Evolutionary conservation across 2,329 filamentous ascomycete genomes (phyloP).

Genomic region (Aspergillus glaucus): DNA sequence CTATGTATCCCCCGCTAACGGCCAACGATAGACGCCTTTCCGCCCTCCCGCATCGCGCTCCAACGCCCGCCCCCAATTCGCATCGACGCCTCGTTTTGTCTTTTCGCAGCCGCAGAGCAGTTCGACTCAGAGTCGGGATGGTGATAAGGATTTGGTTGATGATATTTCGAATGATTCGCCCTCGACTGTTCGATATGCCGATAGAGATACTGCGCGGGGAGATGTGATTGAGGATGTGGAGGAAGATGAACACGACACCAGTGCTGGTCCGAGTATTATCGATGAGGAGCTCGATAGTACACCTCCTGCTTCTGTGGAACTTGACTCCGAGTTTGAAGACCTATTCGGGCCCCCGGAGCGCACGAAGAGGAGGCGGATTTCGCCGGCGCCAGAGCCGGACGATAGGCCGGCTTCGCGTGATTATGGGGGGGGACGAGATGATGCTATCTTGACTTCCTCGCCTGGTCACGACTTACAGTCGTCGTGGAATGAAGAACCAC

Average conservation of each 20-base stretch:
- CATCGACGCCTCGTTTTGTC: constrained; percentile 27
- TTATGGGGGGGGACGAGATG: constrained; percentile 5
- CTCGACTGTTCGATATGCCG: not conserved
- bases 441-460: constrained; percentile 16
- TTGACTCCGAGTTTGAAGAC: constrained; percentile 23
- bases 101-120: constrained; percentile 16
- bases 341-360: constrained; percentile 23
- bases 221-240: constrained; percentile 25
- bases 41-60: constrained; percentile 19
- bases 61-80: constrained; percentile 25
- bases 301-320: constrained; percentile 4
- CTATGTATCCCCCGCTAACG: constrained; percentile 1
- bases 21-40: constrained; percentile 18
- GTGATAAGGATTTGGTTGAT: not conserved
- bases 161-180: not conserved
- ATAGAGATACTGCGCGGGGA: constrained; percentile 5
- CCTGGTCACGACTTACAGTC: constrained; percentile 6
- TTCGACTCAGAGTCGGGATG: not conserved
- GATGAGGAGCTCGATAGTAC: constrained; percentile 14
- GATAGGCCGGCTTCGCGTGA: not conserved
- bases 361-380: constrained; percentile 29
- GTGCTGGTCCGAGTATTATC: not conserved
- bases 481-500: not conserved
- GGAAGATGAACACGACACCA: constrained; percentile 10
- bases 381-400: constrained; percentile 5